Percentiles rank a stretch among this genome's conserved stretches.
phyloP scores from a whole-genome alignment of 2,329 filamentous ascomycete genomes.

The Paramyrothecium roridum region DNA sequence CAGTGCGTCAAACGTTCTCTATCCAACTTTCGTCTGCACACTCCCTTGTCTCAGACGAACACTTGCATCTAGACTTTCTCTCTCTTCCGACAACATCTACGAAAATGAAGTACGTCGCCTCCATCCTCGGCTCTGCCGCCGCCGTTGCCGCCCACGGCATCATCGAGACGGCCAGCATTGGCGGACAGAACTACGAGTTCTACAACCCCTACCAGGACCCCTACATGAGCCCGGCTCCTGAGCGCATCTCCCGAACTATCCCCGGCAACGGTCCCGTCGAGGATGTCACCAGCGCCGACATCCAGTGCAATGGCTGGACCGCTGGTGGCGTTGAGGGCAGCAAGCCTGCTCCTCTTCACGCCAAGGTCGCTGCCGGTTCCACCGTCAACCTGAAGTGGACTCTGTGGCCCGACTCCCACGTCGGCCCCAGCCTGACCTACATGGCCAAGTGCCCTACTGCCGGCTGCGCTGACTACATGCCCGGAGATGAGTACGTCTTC shows the following conservation, averaged over 20 bases:
- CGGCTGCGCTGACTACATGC: slow-evolving; percentile 46
- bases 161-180: slow-evolving; percentile 43
- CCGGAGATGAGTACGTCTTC: slow-evolving; percentile 29
- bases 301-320: slow-evolving; percentile 54
- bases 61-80: too few relatives aligned
- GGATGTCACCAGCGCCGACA: slow-evolving; percentile 47
- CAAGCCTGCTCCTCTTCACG: slow-evolving; percentile 50
- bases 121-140: not conserved
- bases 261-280: slow-evolving; percentile 57
- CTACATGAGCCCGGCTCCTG: slow-evolving; percentile 38
- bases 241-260: slow-evolving; percentile 55
- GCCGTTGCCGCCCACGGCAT: not conserved
- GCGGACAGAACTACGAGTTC: slow-evolving; percentile 27
- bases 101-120: not conserved
- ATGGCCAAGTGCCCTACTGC: slow-evolving; percentile 55
- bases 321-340: slow-evolving; percentile 46
- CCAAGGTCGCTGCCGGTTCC: slow-evolving; percentile 49
- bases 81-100: too few relatives aligned
- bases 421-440: slow-evolving; percentile 42
- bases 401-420: slow-evolving; percentile 43
- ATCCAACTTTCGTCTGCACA: too few relatives aligned
- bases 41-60: too few relatives aligned
- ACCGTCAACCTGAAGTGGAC: slow-evolving; percentile 55
- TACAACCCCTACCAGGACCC: slow-evolving; percentile 39
- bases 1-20: too few relatives aligned